phyloP scores from a whole-genome alignment of 2,329 filamentous ascomycete species.

The Cladophialophora chaetospira region DNA sequence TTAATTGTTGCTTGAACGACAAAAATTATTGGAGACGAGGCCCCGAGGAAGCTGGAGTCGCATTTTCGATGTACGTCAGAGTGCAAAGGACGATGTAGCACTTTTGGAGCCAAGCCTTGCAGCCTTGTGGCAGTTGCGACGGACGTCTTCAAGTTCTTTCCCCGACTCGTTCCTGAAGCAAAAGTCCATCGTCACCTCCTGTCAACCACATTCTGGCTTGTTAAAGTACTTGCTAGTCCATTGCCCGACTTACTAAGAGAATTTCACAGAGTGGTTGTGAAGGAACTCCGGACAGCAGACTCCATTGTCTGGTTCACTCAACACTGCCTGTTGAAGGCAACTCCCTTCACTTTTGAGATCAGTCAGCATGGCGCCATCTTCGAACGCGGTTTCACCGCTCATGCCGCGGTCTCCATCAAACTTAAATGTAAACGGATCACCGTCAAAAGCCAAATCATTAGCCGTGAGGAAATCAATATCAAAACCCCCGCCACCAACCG shows the following conservation, averaged over 20 bases:
- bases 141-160: background rate
- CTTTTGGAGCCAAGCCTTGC: background rate
- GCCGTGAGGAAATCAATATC: conserved; percentile 37
- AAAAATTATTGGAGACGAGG: background rate
- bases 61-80: background rate
- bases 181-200: too few species aligned
- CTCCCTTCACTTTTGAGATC: background rate
- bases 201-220: too few species aligned
- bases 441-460: conserved; percentile 40
- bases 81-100: background rate
- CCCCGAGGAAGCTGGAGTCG: background rate
- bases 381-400: conserved; percentile 49
- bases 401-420: conserved; percentile 42
- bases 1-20: background rate
- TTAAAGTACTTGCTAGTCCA: too few species aligned
- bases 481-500: conserved; percentile 28
- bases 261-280: too few species aligned
- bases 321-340: background rate
- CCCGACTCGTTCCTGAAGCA: too few species aligned
- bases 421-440: conserved; percentile 38
- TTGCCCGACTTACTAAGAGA: too few species aligned
- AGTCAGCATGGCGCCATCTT: conserved; percentile 20
- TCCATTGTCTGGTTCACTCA: background rate
- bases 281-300: too few species aligned
- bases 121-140: background rate